A percentile compares a stretch with the other conserved stretches of the same genome.
Evolutionary conservation across 306 rosid genomes (phyloP).

Genomic region (Cicer arietinum): DNA sequence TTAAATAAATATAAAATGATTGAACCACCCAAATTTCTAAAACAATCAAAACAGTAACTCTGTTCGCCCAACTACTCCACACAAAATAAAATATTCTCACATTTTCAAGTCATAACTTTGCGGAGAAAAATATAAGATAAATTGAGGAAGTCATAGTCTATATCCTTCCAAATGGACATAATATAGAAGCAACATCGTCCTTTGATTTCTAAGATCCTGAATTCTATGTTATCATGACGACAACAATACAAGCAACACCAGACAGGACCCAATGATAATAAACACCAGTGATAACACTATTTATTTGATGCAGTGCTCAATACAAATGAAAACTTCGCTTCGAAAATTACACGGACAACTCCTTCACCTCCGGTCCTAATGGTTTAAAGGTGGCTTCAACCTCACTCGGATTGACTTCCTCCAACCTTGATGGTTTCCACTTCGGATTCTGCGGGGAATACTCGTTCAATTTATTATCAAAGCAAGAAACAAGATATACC

Average conservation of each 20-base stretch:
- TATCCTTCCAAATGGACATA: constrained; percentile 18
- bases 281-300: constrained; percentile 9
- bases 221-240: constrained; percentile 24
- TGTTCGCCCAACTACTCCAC: background rate
- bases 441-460: constrained; percentile 72
- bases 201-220: constrained; percentile 34
- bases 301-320: constrained; percentile 46
- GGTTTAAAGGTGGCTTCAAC: constrained; percentile 73
- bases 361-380: constrained; percentile 57
- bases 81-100: no score
- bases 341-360: constrained; percentile 53
- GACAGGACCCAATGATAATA: background rate
- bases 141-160: constrained; percentile 19
- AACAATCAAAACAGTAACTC: no score
- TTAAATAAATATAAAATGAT: no score
- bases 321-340: constrained; percentile 30
- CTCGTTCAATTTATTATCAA: constrained; percentile 6
- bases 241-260: constrained; percentile 33
- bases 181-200: constrained; percentile 29
- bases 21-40: no score
- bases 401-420: constrained; percentile 68
- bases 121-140: background rate
- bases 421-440: constrained; percentile 81
- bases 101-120: background rate
- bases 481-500: constrained; percentile 20